Evolutionary conservation across 345 rosid genomes (phyloP), one percentile per base, ranked within the genome.

Genomic region (Camelina sativa): DNA sequence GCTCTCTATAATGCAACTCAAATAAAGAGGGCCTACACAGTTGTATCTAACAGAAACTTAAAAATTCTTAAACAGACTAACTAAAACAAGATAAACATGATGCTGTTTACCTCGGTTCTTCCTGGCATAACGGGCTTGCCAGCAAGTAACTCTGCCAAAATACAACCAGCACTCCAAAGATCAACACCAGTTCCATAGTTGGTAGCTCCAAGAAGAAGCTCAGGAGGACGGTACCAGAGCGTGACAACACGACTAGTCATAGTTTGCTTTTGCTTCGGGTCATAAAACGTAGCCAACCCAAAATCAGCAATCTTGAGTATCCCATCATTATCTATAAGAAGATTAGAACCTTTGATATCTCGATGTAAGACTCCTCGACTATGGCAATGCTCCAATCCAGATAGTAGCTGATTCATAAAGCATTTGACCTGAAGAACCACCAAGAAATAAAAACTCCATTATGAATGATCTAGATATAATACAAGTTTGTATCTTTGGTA

Each of bases 141-240:
- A 60, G 89, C 81, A 35, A 93, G 89, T 71, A 93, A 81, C 84
- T 93, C 98, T 0, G 97, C 93, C 87, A 93, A 61, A 73, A 93
- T 88, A 81, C 98, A 93, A 69, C 98, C 98, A 4, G 93, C 91
- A 82, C 98, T 91, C 98, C 96, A 91, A n/a, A 93, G 87, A 75
- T 93, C 98, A 79, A 93, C 91, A 54, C 87, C 89, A 52, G 79
- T 83, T 44, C 83, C 86, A 79, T 93, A 93, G 57, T 76, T 74
- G 15, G 92, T 85, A 67, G 96, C 87, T 63, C 98, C 98, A 62
- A 93, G 93, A 79, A 93, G 96, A 79, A 93, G 97, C 69, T 93
- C 97, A 0, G 97, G 98, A 40, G 98, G 90, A 0, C 98, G 96
- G 59, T 93, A 93, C 97, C 98, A 93, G n/a, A 93, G 90, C 2